Conservation (phyloP, 345 rosid species). For the Eucalyptus brandiana region DNA sequence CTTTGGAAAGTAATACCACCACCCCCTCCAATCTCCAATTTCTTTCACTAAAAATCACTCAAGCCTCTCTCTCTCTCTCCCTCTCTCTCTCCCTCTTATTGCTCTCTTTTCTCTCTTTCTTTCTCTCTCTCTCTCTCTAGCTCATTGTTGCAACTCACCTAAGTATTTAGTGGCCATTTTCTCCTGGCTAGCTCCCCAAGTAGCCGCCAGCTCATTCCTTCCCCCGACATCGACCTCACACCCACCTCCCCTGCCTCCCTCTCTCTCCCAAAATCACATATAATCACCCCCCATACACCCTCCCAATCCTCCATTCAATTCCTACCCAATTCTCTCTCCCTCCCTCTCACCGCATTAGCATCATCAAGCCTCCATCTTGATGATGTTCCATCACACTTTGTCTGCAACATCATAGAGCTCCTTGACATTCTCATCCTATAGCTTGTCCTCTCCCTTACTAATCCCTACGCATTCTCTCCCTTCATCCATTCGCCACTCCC, state of each 20-base stretch:
- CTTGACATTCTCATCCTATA: background rate
- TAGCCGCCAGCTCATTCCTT: slow-evolving; percentile 51
- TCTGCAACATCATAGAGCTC: background rate
- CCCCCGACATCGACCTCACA: slow-evolving; percentile 22
- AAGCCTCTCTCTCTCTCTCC: too few species aligned
- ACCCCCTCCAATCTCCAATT: background rate
- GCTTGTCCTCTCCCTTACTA: background rate
- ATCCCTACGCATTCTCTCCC: background rate
- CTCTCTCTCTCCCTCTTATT: too few species aligned
- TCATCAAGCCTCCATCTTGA: background rate
- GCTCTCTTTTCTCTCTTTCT: background rate
- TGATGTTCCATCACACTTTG: background rate
- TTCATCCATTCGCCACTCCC: background rate
- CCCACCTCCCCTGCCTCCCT: slow-evolving; percentile 6
- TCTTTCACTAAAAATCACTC: background rate
- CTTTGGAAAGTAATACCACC: background rate
- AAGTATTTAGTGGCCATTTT: background rate
- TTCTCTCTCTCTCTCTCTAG: background rate
- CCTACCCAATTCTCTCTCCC: background rate
- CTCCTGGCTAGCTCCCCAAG: background rate
- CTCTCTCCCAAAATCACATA: background rate
- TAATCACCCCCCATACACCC: background rate
- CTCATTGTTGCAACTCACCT: background rate
- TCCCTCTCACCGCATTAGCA: background rate
- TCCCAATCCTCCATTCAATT: background rate